Percentiles rank a stretch among this genome's conserved stretches.
Evolutionary conservation across 2,329 filamentous ascomycete species (phyloP).

Genomic region (Ophiognomonia clavigignenti-juglandacearum): DNA sequence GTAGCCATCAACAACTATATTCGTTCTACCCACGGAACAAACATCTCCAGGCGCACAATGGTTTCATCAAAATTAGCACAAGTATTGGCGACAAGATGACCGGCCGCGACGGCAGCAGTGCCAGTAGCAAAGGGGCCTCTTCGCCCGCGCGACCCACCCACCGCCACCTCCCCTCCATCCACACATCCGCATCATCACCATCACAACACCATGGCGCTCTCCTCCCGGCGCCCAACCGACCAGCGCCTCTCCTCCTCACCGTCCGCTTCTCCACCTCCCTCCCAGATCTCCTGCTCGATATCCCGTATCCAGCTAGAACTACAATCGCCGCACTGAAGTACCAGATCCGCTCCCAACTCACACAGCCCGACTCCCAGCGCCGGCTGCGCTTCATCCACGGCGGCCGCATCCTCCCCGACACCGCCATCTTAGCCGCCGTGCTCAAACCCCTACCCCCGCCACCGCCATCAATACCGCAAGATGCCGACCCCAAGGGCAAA

Average conservation of each 20-base stretch:
- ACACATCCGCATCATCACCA: neutral
- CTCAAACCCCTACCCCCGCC: slow-evolving; percentile 60
- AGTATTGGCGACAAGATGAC: slow-evolving; percentile 8
- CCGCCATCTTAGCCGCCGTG: slow-evolving; percentile 60
- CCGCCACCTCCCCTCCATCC: slow-evolving; percentile 4
- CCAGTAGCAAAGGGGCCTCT: slow-evolving; percentile 7
- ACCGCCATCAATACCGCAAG: slow-evolving; percentile 35
- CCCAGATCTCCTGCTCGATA: slow-evolving; percentile 75
- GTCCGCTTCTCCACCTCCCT: slow-evolving; percentile 86
- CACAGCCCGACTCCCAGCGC: slow-evolving; percentile 54
- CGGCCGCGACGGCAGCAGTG: slow-evolving; percentile 6
- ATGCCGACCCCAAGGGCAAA: slow-evolving; percentile 44
- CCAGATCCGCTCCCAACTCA: slow-evolving; percentile 69
- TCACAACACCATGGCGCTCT: slow-evolving; percentile 1
- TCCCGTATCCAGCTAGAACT: slow-evolving; percentile 62
- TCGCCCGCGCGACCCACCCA: slow-evolving; percentile 6
- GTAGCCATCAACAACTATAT: too few species aligned
- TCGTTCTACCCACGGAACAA: too few species aligned
- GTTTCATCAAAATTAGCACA: neutral
- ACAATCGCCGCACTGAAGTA: slow-evolving; percentile 78
- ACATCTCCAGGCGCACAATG: too few species aligned
- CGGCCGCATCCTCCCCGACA: slow-evolving; percentile 79
- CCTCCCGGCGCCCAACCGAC: neutral
- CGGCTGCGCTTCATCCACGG: slow-evolving; percentile 86
- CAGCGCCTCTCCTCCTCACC: slow-evolving; percentile 63